Evolutionary conservation across 139 green algal species (phyloP), one percentile per base, ranked within the genome.

Genomic region (Chlorella ohadii): DNA sequence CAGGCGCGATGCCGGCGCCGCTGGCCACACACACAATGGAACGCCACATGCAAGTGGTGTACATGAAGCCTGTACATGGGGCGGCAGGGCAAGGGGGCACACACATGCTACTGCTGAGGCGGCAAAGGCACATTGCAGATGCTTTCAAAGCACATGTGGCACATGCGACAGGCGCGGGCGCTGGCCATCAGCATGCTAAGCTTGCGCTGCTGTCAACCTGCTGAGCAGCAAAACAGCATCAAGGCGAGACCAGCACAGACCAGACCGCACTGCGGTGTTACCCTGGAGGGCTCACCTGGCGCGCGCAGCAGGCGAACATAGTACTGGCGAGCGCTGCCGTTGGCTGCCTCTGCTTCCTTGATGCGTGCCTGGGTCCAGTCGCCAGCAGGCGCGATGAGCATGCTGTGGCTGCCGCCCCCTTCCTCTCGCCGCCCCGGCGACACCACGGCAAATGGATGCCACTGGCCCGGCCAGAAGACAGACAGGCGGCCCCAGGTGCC

Each of bases 221-320:
- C n/a, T n/a, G n/a, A n/a, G n/a, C n/a, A n/a, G n/a, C n/a, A n/a
- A n/a, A n/a, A n/a, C n/a, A n/a, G n/a, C n/a, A n/a, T n/a, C n/a
- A n/a, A n/a, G n/a, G n/a, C n/a, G n/a, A n/a, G n/a, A n/a, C n/a
- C n/a, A n/a, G n/a, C n/a, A n/a, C n/a, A n/a, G n/a, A n/a, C n/a
- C n/a, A n/a, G n/a, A n/a, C n/a, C n/a, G n/a, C n/a, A n/a, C n/a
- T n/a, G n/a, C n/a, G n/a, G n/a, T n/a, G n/a, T n/a, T n/a, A n/a
- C n/a, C n/a, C n/a, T n/a, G n/a, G n/a, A 33, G 27, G 20, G 59
- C 59, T 33, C 71, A 77, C 71, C 71, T 27, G 71, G 71, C 3
- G 71, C 71, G 0, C 71, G 71, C 39, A 77, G 56, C 25, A 77
- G 71, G 39, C 71, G 71, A 12, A 77, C 71, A 27, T 77, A 77